phyloP scores from a whole-genome alignment of 2,329 filamentous ascomycete species.

The Aspergillus ochraceoroseus region DNA sequence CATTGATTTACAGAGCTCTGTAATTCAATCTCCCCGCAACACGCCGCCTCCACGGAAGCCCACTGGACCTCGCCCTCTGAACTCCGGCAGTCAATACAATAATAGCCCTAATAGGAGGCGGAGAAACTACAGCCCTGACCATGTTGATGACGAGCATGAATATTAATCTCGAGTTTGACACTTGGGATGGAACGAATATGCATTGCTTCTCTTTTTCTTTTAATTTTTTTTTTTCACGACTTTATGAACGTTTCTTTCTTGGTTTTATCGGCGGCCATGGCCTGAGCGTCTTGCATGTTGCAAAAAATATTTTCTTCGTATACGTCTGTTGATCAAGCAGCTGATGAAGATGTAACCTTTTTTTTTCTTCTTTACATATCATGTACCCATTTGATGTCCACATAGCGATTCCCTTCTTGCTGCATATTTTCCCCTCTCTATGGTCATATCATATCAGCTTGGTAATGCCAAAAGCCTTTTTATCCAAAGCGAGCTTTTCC shows the following conservation, averaged over 20 bases:
- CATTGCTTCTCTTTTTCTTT: constrained; percentile 15
- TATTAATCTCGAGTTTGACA: constrained; percentile 24
- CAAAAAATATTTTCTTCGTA: constrained; percentile 9
- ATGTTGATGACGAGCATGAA: constrained; percentile 39
- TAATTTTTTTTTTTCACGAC: constrained; percentile 18
- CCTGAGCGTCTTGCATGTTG: constrained; percentile 19
- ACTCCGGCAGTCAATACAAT: constrained; percentile 36
- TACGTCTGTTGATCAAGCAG: constrained; percentile 4
- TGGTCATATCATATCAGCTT: constrained; percentile 9
- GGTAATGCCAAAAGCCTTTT: constrained; percentile 4
- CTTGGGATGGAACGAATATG: constrained; percentile 10
- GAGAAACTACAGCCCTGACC: constrained; percentile 40
- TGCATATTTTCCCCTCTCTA: constrained; percentile 11
- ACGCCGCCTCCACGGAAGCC: constrained; percentile 42
- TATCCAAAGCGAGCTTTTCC: too few relatives aligned
- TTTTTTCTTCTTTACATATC: constrained; percentile 8
- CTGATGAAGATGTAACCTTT: constrained; percentile 16
- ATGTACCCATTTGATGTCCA: constrained; percentile 15
- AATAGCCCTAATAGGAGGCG: constrained; percentile 36
- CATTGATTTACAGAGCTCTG: constrained; percentile 25
- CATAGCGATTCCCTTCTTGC: constrained; percentile 21
- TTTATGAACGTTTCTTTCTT: constrained; percentile 15
- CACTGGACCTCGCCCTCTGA: constrained; percentile 47
- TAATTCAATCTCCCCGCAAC: constrained; percentile 32
- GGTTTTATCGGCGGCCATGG: constrained; percentile 9